These are phyloP conservation scores for Starmerella apicola DNA, from an alignment of 805 yeast genomes.

Conservation along the genomic window DNA sequence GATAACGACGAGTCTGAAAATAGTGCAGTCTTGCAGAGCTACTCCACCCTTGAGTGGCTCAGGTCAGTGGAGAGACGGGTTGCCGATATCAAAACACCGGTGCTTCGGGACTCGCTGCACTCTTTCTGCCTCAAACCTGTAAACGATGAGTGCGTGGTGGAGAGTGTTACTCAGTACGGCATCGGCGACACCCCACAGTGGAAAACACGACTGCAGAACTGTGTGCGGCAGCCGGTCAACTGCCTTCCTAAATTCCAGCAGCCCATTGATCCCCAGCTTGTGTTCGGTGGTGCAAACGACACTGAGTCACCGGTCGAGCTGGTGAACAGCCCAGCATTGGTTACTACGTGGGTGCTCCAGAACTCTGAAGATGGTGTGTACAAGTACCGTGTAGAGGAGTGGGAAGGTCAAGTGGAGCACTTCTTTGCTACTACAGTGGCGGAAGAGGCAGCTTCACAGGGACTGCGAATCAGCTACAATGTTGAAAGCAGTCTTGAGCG, in stretches of 20 bases:
- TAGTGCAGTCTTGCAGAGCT: constrained; percentile 50
- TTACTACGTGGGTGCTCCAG: constrained; percentile 57
- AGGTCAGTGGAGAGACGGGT: constrained; percentile 58
- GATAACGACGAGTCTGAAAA: too few species aligned
- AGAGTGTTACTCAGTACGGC: constrained; percentile 76
- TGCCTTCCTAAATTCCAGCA: constrained; percentile 87
- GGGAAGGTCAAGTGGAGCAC: constrained; percentile 61
- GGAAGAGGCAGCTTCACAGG: constrained; percentile 37
- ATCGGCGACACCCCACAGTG: constrained; percentile 52
- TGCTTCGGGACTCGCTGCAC: constrained; percentile 31
- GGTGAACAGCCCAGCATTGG: constrained; percentile 55
- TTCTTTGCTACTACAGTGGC: constrained; percentile 36
- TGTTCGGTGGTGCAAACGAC: constrained; percentile 45
- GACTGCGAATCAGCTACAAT: constrained; percentile 56
- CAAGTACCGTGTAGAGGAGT: constrained; percentile 30
- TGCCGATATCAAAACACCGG: constrained; percentile 24
- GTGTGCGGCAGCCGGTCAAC: constrained; percentile 72
- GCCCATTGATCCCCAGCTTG: constrained; percentile 59
- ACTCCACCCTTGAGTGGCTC: constrained; percentile 78
- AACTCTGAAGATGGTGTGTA: constrained; percentile 33
- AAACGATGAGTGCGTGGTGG: constrained; percentile 67
- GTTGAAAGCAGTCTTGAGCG: constrained; percentile 77
- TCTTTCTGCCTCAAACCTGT: constrained; percentile 74
- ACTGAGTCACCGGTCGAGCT: too few species aligned
- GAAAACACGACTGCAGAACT: constrained; percentile 41